A percentile compares a stretch with the other conserved stretches of the same genome.
phyloP scores from a whole-genome alignment of 495 filamentous ascomycete species.

The Amniculicola lignicola region DNA sequence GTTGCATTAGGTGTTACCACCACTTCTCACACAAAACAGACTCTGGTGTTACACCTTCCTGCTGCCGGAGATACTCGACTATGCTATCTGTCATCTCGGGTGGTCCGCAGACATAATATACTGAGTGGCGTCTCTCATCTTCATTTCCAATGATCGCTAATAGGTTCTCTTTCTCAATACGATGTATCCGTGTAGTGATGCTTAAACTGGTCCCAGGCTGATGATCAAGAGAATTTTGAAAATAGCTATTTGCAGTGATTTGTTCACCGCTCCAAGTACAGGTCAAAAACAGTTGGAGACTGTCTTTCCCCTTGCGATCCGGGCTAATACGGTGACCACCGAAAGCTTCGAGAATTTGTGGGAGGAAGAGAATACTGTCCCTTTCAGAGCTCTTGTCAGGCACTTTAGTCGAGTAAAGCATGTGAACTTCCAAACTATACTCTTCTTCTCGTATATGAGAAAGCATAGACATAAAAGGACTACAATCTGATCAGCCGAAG shows the following conservation, averaged over 20 bases:
- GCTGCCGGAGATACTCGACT: slow-evolving; percentile 51
- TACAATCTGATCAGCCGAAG: slow-evolving; percentile 7
- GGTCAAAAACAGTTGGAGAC: slow-evolving; percentile 33
- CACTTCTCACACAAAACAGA: slow-evolving; percentile 79
- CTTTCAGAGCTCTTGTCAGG: neutral
- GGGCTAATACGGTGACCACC: neutral
- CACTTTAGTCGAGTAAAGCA: slow-evolving; percentile 41
- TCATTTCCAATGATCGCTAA: slow-evolving; percentile 44
- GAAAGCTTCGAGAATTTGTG: slow-evolving; percentile 35
- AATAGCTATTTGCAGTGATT: too few species aligned
- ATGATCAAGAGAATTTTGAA: too few species aligned
- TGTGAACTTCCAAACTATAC: slow-evolving; percentile 29
- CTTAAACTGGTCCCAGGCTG: too few species aligned
- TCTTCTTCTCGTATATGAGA: slow-evolving; percentile 36
- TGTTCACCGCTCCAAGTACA: slow-evolving; percentile 2
- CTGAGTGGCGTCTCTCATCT: slow-evolving; percentile 48
- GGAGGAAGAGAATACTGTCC: slow-evolving; percentile 38
- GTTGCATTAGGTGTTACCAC: slow-evolving; percentile 56
- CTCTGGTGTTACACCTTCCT: slow-evolving; percentile 53
- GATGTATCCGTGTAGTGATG: too few species aligned
- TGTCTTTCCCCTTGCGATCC: neutral
- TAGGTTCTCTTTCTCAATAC: slow-evolving; percentile 4
- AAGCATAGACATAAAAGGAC: slow-evolving; percentile 45
- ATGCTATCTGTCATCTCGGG: slow-evolving; percentile 77
- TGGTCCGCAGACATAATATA: slow-evolving; percentile 78